phyloP scores from a whole-genome alignment of 768 basidiomycete genomes.

The Hysterangium stoloniferum region DNA sequence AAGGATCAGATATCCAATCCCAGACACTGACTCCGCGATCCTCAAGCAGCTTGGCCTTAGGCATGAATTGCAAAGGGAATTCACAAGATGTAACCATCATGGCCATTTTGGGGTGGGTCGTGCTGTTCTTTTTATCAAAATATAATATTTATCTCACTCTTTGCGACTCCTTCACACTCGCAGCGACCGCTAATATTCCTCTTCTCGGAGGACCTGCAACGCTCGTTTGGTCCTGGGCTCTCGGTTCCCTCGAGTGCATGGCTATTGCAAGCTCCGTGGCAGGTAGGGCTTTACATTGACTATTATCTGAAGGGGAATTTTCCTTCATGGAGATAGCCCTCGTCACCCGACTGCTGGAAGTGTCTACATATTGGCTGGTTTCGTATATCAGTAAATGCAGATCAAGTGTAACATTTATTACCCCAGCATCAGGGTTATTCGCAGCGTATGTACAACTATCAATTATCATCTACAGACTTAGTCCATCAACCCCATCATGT shows the following conservation, averaged over 20 bases:
- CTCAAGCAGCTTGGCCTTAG: too few relatives aligned
- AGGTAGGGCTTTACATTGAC: conserved; percentile 8
- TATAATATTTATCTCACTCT: too few relatives aligned
- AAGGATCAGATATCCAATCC: too few relatives aligned
- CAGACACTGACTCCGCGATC: too few relatives aligned
- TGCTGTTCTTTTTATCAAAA: too few relatives aligned
- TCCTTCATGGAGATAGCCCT: conserved; percentile 17
- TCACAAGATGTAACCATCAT: too few relatives aligned
- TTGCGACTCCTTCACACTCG: too few relatives aligned
- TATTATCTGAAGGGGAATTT: conserved; percentile 16
- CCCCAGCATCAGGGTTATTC: conserved; percentile 28
- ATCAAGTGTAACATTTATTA: conserved; percentile 28
- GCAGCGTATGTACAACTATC: conserved; percentile 14
- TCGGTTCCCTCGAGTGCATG: conserved; percentile 18
- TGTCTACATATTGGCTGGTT: conserved; percentile 32
- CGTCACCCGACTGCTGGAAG: conserved; percentile 35
- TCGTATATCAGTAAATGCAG: conserved; percentile 27
- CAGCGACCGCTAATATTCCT: conserved; percentile 32
- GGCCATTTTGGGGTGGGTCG: too few relatives aligned
- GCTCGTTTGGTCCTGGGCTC: conserved; percentile 32
- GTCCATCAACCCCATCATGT: too few relatives aligned
- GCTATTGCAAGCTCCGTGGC: conserved; percentile 5
- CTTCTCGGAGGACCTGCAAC: conserved; percentile 29
- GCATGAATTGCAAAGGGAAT: too few relatives aligned
- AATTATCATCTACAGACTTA: too few relatives aligned